Evolutionary conservation across 768 basidiomycete species (phyloP).

Genomic region (Ramaria rubella): DNA sequence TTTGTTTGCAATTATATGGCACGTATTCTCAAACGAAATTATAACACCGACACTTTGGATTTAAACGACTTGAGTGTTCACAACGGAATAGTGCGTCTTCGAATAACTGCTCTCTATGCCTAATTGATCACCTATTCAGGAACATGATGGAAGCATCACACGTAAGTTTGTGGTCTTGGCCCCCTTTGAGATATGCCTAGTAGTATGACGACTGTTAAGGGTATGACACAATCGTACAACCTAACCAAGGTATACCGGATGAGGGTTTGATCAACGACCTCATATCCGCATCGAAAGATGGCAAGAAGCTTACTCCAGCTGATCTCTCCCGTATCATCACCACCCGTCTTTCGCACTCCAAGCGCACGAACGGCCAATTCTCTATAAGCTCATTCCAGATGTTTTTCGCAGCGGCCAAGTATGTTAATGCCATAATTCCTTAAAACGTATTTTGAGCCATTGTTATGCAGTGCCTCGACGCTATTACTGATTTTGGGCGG

Average conservation of each 20-base stretch:
- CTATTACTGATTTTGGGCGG: constrained; percentile 65
- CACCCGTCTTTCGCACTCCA: constrained; percentile 55
- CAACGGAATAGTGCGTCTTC: constrained; percentile 49
- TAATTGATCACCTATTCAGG: neutral
- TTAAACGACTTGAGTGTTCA: constrained; percentile 63
- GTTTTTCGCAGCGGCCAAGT: constrained; percentile 65
- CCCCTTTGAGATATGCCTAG: neutral
- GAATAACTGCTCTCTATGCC: neutral
- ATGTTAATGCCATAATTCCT: constrained; percentile 20
- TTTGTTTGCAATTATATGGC: constrained; percentile 62
- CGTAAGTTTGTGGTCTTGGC: constrained; percentile 5
- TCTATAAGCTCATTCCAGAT: constrained; percentile 46
- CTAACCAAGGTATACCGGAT: constrained; percentile 49
- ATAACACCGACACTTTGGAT: constrained; percentile 52
- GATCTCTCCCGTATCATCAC: constrained; percentile 54
- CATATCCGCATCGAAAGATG: constrained; percentile 46
- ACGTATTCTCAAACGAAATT: constrained; percentile 47
- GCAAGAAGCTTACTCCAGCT: constrained; percentile 45
- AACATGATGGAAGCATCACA: constrained; percentile 14
- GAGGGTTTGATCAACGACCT: constrained; percentile 45
- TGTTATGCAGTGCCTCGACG: constrained; percentile 45
- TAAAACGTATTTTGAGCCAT: neutral
- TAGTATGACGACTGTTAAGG: constrained; percentile 31
- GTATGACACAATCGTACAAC: constrained; percentile 39
- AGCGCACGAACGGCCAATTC: constrained; percentile 49